These are phyloP conservation scores for Dalbergia oliveri DNA, from an alignment of 306 rosid species.

Conservation along the genomic window DNA sequence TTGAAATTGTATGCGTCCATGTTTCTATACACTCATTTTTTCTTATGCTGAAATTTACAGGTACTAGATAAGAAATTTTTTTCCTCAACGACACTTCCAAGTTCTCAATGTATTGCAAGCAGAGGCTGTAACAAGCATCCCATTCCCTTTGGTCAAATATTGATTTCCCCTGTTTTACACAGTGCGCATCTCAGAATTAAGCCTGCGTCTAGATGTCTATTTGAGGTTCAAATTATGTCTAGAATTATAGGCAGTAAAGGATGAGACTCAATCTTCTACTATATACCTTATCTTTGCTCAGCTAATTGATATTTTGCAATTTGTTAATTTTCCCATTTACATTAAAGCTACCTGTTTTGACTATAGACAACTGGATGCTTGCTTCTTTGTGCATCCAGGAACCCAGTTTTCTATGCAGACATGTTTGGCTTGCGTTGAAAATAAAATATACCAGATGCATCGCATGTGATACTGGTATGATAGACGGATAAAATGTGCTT, in stretches of 20 bases:
- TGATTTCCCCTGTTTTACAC: slow-evolving; percentile 26
- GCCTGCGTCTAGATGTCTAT: slow-evolving; percentile 6
- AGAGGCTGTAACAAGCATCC: slow-evolving; percentile 27
- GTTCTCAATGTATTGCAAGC: slow-evolving; percentile 36
- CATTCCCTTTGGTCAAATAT: slow-evolving; percentile 36
- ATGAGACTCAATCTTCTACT: slow-evolving; percentile 1
- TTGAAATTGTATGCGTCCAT: not conserved
- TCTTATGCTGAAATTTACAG: slow-evolving; percentile 38
- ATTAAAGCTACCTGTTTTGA: slow-evolving; percentile 11
- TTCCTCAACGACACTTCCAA: slow-evolving; percentile 9
- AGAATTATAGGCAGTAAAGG: slow-evolving; percentile 40
- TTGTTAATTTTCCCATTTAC: slow-evolving; percentile 1
- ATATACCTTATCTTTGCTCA: slow-evolving; percentile 37
- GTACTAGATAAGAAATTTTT: slow-evolving; percentile 32
- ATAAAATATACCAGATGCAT: not conserved
- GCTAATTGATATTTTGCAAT: not conserved
- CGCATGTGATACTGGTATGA: not conserved
- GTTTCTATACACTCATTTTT: slow-evolving; percentile 27
- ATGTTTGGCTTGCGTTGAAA: slow-evolving; percentile 4
- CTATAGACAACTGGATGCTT: not conserved
- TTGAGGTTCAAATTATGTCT: slow-evolving; percentile 36
- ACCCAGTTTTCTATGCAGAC: not conserved
- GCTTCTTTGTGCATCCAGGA: not conserved
- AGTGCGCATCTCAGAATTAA: slow-evolving; percentile 10
- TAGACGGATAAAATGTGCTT: not conserved